phyloP scores from a whole-genome alignment of 1,139 yeast genomes.

The Yamadazyma spencermartinsiae region DNA sequence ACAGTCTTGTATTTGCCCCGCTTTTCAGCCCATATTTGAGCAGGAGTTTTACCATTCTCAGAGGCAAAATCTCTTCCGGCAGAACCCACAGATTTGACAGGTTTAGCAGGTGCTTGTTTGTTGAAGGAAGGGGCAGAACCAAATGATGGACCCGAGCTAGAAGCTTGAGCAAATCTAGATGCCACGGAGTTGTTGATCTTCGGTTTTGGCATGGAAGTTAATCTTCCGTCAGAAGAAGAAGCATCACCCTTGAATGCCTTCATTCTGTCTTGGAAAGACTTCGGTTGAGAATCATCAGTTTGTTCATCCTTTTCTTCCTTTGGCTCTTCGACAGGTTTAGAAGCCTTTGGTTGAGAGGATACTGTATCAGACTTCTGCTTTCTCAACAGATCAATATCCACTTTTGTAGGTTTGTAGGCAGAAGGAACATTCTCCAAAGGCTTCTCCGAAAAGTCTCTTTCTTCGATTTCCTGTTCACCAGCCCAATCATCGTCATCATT shows the following conservation, averaged over 20 bases:
- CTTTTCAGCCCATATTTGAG: slow-evolving; percentile 94
- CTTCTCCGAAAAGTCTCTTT: slow-evolving; percentile 62
- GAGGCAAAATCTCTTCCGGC: slow-evolving; percentile 68
- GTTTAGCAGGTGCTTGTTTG: slow-evolving; percentile 26
- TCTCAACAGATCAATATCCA: slow-evolving; percentile 44
- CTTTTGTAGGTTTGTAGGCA: slow-evolving; percentile 69
- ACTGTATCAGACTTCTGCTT: slow-evolving; percentile 49
- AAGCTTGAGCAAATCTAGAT: slow-evolving; percentile 48
- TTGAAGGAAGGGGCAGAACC: slow-evolving; percentile 55
- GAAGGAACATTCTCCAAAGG: slow-evolving; percentile 64
- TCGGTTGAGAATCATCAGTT: slow-evolving; percentile 30
- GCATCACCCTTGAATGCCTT: slow-evolving; percentile 32
- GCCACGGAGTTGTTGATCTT: slow-evolving; percentile 55
- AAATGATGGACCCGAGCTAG: slow-evolving; percentile 37
- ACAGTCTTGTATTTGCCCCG: slow-evolving; percentile 63
- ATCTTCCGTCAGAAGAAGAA: slow-evolving; percentile 43
- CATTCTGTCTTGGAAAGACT: slow-evolving; percentile 46
- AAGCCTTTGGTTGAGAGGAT: slow-evolving; percentile 38
- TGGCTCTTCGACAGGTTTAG: slow-evolving; percentile 16
- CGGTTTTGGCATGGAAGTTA: slow-evolving; percentile 67
- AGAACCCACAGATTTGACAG: slow-evolving; percentile 61
- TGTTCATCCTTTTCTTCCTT: slow-evolving; percentile 23
- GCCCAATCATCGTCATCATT: slow-evolving; percentile 63
- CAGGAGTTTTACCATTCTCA: slow-evolving; percentile 85
- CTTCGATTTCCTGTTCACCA: slow-evolving; percentile 62